Percentiles rank a stretch among this genome's conserved stretches.
phyloP scores from a whole-genome alignment of 257 asterid genomes.

The Mentha longifolia region DNA sequence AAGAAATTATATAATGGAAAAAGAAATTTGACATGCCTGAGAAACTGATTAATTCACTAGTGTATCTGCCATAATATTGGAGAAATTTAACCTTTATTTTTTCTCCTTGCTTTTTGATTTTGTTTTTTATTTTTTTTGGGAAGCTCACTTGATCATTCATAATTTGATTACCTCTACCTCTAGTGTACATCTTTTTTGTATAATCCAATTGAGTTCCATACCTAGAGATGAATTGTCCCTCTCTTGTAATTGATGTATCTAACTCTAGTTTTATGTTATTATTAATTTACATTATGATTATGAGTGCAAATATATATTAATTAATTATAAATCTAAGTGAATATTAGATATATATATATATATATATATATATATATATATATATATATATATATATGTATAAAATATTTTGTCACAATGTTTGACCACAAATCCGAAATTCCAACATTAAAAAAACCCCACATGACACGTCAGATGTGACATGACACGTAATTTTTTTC shows the following conservation, averaged over 20 bases:
- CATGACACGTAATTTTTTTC: no score
- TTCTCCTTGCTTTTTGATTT: neutral
- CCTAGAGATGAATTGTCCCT: neutral
- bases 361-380: no score
- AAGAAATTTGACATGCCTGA: slow-evolving; percentile 2
- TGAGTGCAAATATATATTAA: no score
- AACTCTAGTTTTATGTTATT: neutral
- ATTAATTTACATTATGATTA: no score
- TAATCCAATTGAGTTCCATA: neutral
- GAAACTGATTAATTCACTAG: slow-evolving; percentile 15
- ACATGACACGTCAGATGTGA: no score
- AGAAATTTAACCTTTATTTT: neutral
- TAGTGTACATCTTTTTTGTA: no score
- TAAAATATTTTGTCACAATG: no score
- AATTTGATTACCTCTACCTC: neutral
- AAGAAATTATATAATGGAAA: neutral
- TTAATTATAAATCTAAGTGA: no score
- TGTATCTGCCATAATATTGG: neutral
- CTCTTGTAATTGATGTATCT: neutral
- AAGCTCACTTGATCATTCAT: neutral
- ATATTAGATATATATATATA: no score
- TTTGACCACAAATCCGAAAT: no score
- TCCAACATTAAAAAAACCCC: no score
- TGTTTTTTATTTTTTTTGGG: neutral
- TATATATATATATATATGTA: no score